Percentiles rank a stretch among this genome's conserved stretches.
phyloP scores from a whole-genome alignment of 75 land plant species.

The Pinus tabuliformis region DNA sequence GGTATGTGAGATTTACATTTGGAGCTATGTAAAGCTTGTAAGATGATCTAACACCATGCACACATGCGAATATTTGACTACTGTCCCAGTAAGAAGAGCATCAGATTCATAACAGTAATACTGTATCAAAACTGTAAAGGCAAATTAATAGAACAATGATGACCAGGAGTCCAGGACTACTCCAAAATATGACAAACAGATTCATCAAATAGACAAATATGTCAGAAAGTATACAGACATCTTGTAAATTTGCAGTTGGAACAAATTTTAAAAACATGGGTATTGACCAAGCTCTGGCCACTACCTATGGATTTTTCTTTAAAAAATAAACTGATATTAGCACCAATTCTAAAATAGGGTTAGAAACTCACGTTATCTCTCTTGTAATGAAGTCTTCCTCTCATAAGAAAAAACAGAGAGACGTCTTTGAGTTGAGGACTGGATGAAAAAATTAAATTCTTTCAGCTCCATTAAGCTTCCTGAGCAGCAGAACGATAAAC shows the following conservation, averaged over 20 bases:
- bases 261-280: neutral
- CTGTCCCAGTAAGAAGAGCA: neutral
- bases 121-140: no score
- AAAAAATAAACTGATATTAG: neutral
- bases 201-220: neutral
- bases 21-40: neutral
- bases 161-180: neutral
- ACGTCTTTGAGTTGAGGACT: neutral
- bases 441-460: neutral
- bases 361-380: neutral
- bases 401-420: neutral
- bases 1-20: neutral
- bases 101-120: no score
- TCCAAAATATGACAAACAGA: neutral
- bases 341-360: neutral
- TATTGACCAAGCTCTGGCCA: conserved; percentile 1
- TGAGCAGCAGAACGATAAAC: neutral
- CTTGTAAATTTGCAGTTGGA: neutral
- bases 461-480: neutral
- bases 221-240: no score
- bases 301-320: neutral
- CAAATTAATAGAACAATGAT: no score
- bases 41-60: no score
- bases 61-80: neutral
- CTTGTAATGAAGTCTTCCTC: neutral